Conservation (phyloP, 257 asterid genomes). For the Ajuga chamaepitys region DNA sequence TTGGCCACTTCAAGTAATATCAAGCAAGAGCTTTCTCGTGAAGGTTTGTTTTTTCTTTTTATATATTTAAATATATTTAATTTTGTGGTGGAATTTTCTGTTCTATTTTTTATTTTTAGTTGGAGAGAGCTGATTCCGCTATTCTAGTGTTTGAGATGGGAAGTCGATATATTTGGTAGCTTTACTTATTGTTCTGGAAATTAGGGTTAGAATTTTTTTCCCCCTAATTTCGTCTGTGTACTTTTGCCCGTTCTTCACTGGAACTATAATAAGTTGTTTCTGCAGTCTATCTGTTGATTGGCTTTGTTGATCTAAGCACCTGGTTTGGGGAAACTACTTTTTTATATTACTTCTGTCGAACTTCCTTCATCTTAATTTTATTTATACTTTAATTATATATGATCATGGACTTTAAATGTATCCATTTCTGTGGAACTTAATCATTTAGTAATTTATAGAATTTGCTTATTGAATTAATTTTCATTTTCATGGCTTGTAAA, state of each 20-base stretch:
- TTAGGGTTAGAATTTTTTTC: constrained; percentile 7
- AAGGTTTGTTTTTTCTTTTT: constrained; percentile 36
- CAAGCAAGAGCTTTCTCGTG: constrained; percentile 59
- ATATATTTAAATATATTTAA: neutral
- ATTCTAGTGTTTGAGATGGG: neutral
- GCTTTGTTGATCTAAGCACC: neutral
- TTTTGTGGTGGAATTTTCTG: neutral
- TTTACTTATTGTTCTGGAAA: neutral
- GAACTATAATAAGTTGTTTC: neutral
- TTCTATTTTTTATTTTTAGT: neutral
- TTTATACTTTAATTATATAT: neutral
- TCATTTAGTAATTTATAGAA: neutral
- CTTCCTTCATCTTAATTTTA: neutral
- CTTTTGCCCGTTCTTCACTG: neutral
- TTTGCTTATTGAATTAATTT: neutral
- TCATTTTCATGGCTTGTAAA: neutral
- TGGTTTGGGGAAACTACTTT: neutral
- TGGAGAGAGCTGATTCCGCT: neutral
- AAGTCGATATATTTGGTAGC: neutral
- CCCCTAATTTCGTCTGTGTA: neutral
- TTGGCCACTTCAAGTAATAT: constrained; percentile 28
- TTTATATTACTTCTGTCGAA: neutral
- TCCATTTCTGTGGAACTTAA: neutral
- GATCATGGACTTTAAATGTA: neutral
- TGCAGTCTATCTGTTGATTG: neutral